Conservation (phyloP, 176 grass and related monocot species). For the Oryza brachyantha region DNA sequence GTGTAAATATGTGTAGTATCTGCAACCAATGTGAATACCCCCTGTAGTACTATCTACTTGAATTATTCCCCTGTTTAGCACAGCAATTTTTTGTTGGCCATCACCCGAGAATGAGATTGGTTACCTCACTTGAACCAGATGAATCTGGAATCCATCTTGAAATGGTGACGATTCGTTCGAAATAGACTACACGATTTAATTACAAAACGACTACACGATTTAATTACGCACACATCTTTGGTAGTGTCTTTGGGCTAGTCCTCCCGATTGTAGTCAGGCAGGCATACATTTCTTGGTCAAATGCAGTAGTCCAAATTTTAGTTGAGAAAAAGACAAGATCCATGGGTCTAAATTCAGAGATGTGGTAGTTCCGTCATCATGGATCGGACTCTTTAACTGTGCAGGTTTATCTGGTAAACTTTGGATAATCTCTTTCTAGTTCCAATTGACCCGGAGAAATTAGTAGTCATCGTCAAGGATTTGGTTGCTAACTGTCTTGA, state of each 20-base stretch:
- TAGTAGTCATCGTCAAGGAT: not conserved
- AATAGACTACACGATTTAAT: no score
- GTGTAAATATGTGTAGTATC: slow-evolving; percentile 1
- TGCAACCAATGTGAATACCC: not conserved
- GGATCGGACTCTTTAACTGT: not conserved
- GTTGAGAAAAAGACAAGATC: not conserved
- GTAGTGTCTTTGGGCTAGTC: no score
- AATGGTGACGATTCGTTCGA: not conserved
- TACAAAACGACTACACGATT: no score
- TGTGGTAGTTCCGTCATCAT: not conserved
- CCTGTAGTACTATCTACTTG: not conserved
- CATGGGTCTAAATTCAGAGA: not conserved
- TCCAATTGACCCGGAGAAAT: not conserved
- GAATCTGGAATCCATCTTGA: not conserved
- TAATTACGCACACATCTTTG: not conserved
- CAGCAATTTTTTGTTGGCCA: not conserved
- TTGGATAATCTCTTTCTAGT: not conserved
- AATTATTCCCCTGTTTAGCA: not conserved
- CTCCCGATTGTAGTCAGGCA: not conserved
- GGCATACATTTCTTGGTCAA: not conserved
- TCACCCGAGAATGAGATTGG: no score
- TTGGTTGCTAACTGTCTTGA: not conserved
- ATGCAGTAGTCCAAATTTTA: not conserved
- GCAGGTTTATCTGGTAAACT: not conserved
- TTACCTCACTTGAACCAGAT: no score